Evolutionary conservation across 495 filamentous ascomycete genomes (phyloP), one percentile per base, ranked within the genome.

Genomic region (Penicillium chermesinum): DNA sequence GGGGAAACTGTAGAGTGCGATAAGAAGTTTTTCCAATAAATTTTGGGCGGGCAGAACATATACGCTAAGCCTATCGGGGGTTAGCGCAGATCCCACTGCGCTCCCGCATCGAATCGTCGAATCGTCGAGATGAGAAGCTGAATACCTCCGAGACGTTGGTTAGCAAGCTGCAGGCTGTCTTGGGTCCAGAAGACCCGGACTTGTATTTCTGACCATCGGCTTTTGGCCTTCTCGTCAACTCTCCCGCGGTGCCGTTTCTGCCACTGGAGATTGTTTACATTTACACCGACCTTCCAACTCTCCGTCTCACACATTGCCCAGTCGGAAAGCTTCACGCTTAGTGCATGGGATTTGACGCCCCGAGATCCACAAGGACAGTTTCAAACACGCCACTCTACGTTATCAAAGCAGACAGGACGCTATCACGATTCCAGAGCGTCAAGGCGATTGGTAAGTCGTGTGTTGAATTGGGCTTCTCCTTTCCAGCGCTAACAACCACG

Each of bases 21-120:
- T 64, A 63, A 67, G 66, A 66, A 69, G 52, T 60, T 67, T 63
- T 62, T 55, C 25, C 50, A 45, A 49, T 52, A 57, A 57, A 50
- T 54, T 62, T 67, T 56, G 54, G 44, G 55, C 57, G 57, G 41
- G 50, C 52, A 49, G 46, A 43, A 46, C 19, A 56, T 34, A 32
- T 38, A 49, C 59, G 50, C 71, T 71, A 70, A 54, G 6, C 66
- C 66, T 63, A 67, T 69, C 61, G 59, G 16, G 65, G 66, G n/a
- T 37, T 74, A 72, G 71, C 52, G 64, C 46, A 59, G 60, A 69
- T 72, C 64, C 44, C 41, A 47, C 45, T 41, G 44, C 51, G 42
- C 25, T 50, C 52, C 55, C 50, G 41, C 55, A 52, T 57, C 41
- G 51, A 30, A 30, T 30, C 25, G 25, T 30, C 25, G 25, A 30